These are phyloP conservation scores for Chalciporus piperatus DNA, from an alignment of 768 basidiomycete genomes.

Conservation along the genomic window DNA sequence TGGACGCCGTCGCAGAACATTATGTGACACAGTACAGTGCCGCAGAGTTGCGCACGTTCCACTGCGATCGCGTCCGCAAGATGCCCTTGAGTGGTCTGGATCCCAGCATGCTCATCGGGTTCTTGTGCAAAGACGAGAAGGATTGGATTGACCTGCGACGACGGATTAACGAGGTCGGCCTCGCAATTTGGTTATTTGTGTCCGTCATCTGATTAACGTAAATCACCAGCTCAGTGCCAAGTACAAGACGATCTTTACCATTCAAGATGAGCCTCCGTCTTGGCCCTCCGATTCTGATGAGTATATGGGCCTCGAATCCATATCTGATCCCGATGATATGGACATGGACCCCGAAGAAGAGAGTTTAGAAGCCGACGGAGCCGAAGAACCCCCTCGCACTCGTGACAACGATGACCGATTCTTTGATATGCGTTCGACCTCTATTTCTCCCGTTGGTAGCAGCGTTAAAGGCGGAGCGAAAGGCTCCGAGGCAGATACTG, in stretches of 20 bases:
- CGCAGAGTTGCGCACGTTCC: constrained; percentile 82
- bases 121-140: constrained; percentile 74
- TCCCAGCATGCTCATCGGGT: constrained; percentile 96
- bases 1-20: constrained; percentile 53
- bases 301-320: constrained; percentile 71
- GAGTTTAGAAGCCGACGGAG: constrained; percentile 36
- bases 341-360: constrained; percentile 55
- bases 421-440: constrained; percentile 51
- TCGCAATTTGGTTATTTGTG: background rate
- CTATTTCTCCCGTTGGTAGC: constrained; percentile 41
- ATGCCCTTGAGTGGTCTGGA: constrained; percentile 90
- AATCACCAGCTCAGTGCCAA: constrained; percentile 35
- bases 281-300: constrained; percentile 80
- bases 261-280: constrained; percentile 83
- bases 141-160: constrained; percentile 84
- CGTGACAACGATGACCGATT: constrained; percentile 45
- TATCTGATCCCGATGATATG: constrained; percentile 75
- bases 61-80: constrained; percentile 95
- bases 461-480: constrained; percentile 37
- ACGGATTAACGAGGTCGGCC: constrained; percentile 68
- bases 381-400: constrained; percentile 25
- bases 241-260: constrained; percentile 74
- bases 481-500: constrained; percentile 61
- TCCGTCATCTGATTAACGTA: constrained; percentile 7
- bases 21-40: constrained; percentile 72